Percentiles rank a stretch among this genome's conserved stretches.
Evolutionary conservation across 495 filamentous ascomycete species (phyloP).

Genomic region (Collariella sp.): DNA sequence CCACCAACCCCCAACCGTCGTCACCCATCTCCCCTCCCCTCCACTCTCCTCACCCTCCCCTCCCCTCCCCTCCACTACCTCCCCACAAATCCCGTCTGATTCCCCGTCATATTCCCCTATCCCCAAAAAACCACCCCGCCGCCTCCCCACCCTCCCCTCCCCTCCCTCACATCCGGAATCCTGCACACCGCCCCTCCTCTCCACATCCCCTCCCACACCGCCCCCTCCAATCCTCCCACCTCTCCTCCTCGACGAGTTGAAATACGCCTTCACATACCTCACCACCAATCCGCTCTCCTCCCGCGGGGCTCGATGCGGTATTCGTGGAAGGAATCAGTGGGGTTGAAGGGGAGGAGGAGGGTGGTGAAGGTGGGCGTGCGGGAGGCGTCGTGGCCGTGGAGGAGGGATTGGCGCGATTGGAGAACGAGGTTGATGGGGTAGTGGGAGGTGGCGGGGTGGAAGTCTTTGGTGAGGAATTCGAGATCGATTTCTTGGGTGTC

Average conservation of each 20-base stretch:
- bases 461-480: constrained; percentile 59
- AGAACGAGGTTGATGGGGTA: constrained; percentile 64
- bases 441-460: constrained; percentile 35
- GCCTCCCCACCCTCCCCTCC: constrained; percentile 34
- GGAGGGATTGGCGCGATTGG: constrained; percentile 50
- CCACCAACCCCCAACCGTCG: constrained; percentile 16
- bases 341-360: constrained; percentile 52
- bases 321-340: constrained; percentile 55
- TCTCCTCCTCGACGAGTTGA: constrained; percentile 52
- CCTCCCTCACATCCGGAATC: constrained; percentile 48
- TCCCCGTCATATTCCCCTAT: constrained; percentile 46
- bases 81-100: constrained; percentile 44
- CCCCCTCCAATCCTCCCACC: constrained; percentile 36
- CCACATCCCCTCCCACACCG: constrained; percentile 42
- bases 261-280: constrained; percentile 65
- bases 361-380: constrained; percentile 46
- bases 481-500: constrained; percentile 75
- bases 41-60: constrained; percentile 6
- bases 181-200: constrained; percentile 42
- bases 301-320: constrained; percentile 66
- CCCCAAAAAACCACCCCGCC: constrained; percentile 51
- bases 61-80: constrained; percentile 11
- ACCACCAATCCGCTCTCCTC: constrained; percentile 52
- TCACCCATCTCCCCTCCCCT: constrained; percentile 9
- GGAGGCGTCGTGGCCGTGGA: constrained; percentile 48